A percentile compares a stretch with the other conserved stretches of the same genome.
Conservation (phyloP, 2,329 filamentous ascomycete genomes). For the Xylaria multiplex region DNA sequence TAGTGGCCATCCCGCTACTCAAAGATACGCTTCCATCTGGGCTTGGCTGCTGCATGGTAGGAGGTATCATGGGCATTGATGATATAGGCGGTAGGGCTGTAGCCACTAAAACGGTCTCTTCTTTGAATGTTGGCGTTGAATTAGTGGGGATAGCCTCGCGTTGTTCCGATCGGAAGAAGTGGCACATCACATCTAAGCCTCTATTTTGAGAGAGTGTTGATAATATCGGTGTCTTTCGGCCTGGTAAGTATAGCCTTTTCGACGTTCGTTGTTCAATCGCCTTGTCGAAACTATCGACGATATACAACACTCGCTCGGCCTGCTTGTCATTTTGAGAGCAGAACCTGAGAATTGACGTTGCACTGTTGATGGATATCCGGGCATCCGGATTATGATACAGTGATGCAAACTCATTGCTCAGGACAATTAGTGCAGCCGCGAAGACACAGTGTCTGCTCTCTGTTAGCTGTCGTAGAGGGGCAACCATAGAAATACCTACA, state of each 20-base stretch:
- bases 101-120: conserved; percentile 34
- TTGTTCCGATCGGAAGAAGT: conserved; percentile 44
- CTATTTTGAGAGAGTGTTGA: conserved; percentile 44
- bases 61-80: conserved; percentile 41
- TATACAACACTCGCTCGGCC: conserved; percentile 60
- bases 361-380: conserved; percentile 52
- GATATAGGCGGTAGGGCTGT: conserved; percentile 28
- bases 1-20: conserved; percentile 39
- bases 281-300: conserved; percentile 60
- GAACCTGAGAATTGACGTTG: conserved; percentile 60
- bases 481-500: conserved; percentile 55
- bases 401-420: conserved; percentile 66
- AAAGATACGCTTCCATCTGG: conserved; percentile 47
- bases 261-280: conserved; percentile 50
- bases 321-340: conserved; percentile 61
- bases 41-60: conserved; percentile 47
- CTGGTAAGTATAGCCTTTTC: conserved; percentile 42
- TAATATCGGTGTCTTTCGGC: conserved; percentile 45
- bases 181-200: conserved; percentile 45
- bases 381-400: conserved; percentile 59
- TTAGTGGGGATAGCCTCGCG: conserved; percentile 32
- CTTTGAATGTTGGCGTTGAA: conserved; percentile 34
- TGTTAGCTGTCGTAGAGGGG: conserved; percentile 26
- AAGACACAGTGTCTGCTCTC: conserved; percentile 65
- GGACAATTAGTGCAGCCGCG: conserved; percentile 62